Evolutionary conservation across 148 eudicot species (phyloP).

Genomic region (Rhododendron williamsianum): DNA sequence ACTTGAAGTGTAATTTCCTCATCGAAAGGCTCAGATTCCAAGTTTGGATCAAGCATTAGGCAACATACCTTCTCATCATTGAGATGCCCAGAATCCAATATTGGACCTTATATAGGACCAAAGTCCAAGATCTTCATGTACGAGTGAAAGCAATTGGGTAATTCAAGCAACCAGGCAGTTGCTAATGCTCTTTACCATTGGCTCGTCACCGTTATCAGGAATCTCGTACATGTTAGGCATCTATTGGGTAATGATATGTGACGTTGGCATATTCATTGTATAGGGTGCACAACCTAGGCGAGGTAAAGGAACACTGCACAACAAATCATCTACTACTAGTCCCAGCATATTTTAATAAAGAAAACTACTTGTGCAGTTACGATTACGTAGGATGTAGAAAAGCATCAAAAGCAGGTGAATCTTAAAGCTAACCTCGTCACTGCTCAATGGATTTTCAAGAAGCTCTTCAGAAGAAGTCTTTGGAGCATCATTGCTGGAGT

Average conservation of each 20-base stretch:
- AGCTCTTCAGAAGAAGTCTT: slow-evolving; percentile 28
- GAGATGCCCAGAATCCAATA: background rate
- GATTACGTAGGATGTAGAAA: background rate
- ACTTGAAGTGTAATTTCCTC: background rate
- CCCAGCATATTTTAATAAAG: background rate
- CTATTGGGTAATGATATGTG: background rate
- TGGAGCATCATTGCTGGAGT: slow-evolving; percentile 23
- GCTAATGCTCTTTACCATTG: background rate
- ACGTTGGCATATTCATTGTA: background rate
- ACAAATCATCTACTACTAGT: background rate
- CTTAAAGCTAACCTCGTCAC: slow-evolving; percentile 41
- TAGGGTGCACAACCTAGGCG: background rate
- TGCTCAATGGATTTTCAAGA: slow-evolving; percentile 34
- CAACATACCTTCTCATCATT: background rate
- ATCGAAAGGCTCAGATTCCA: background rate
- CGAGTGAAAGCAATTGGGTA: background rate
- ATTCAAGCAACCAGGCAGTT: background rate
- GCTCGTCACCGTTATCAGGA: background rate
- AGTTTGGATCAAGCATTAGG: background rate
- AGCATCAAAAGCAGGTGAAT: background rate
- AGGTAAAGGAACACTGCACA: background rate
- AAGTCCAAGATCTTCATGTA: background rate
- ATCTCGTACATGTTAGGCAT: background rate
- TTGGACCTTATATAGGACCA: background rate
- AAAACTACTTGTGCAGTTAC: background rate